Evolutionary conservation across 352 stramenopile genomes (phyloP).

Genomic region (Pythium aphanidermatum): DNA sequence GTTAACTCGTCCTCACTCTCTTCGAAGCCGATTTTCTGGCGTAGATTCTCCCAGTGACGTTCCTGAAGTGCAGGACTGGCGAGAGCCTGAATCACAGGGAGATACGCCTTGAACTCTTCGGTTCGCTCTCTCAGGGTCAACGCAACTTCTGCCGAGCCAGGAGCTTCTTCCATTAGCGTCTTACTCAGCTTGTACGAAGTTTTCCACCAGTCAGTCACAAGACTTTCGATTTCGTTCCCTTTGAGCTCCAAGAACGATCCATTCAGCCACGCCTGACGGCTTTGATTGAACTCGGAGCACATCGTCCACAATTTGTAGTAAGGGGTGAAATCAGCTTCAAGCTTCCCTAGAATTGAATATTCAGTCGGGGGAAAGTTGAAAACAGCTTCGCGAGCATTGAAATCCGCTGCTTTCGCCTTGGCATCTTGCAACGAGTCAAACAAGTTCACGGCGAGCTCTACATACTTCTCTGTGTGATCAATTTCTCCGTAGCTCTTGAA

Average conservation of each 20-base stretch:
- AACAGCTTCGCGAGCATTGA: constrained; percentile 90
- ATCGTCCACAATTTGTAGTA: constrained; percentile 96
- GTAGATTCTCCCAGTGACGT: constrained; percentile 89
- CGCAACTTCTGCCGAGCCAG: constrained; percentile 85
- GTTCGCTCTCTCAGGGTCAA: constrained; percentile 86
- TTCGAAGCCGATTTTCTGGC: constrained; percentile 86
- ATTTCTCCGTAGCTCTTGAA: constrained; percentile 89
- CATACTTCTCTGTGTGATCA: constrained; percentile 85
- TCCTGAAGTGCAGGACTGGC: constrained; percentile 90
- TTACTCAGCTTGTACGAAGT: constrained; percentile 90
- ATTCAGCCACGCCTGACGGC: constrained; percentile 89
- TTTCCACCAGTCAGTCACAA: constrained; percentile 93
- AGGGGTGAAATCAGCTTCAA: constrained; percentile 83
- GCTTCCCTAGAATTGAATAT: constrained; percentile 80
- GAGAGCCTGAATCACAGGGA: constrained; percentile 91
- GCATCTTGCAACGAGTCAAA: constrained; percentile 90
- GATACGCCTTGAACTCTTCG: constrained; percentile 88
- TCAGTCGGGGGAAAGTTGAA: constrained; percentile 93
- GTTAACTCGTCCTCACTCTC: constrained; percentile 84
- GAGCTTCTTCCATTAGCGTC: constrained; percentile 82
- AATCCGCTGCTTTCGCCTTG: constrained; percentile 87
- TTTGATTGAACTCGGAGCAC: constrained; percentile 92
- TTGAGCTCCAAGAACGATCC: constrained; percentile 90
- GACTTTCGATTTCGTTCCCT: constrained; percentile 79
- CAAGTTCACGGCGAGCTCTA: constrained; percentile 78